Conservation (phyloP, 1,139 yeast species). For the Suhomyces maxii region DNA sequence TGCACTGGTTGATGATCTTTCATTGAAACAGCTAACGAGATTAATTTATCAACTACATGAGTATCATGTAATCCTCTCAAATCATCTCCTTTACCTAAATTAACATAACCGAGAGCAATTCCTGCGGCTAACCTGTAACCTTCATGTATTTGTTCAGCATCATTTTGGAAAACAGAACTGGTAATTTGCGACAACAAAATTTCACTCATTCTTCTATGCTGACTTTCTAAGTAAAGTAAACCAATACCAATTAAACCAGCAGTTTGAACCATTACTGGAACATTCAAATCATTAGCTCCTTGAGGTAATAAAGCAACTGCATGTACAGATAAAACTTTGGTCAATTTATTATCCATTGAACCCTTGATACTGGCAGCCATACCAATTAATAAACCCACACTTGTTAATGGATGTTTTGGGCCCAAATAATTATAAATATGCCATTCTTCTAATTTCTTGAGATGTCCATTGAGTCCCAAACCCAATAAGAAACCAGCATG, state of each 20-base stretch:
- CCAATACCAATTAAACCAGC: constrained; percentile 94
- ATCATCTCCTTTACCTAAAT: constrained; percentile 74
- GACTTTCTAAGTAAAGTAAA: constrained; percentile 71
- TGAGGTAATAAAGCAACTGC: constrained; percentile 87
- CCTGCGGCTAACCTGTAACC: constrained; percentile 90
- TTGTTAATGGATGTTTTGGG: constrained; percentile 81
- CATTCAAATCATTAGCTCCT: constrained; percentile 89
- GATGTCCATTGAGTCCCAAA: constrained; percentile 86
- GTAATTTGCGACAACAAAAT: constrained; percentile 68
- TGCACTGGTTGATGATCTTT: constrained; percentile 69
- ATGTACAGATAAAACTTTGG: constrained; percentile 91
- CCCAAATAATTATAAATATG: constrained; percentile 92
- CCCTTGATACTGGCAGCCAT: constrained; percentile 90
- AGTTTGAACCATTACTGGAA: constrained; percentile 79
- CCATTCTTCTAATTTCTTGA: constrained; percentile 88
- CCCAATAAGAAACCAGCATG: constrained; percentile 97
- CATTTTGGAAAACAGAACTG: constrained; percentile 58
- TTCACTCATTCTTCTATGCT: constrained; percentile 86
- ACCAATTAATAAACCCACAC: constrained; percentile 85
- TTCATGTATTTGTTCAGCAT: constrained; percentile 61
- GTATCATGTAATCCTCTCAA: constrained; percentile 66
- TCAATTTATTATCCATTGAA: constrained; percentile 80
- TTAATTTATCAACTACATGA: constrained; percentile 64
- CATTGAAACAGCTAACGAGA: constrained; percentile 60
- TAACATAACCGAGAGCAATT: constrained; percentile 81